These are phyloP conservation scores for Rhexocercosporidium sp. DNA, from an alignment of 2,329 filamentous ascomycete genomes.

Conservation along the genomic window DNA sequence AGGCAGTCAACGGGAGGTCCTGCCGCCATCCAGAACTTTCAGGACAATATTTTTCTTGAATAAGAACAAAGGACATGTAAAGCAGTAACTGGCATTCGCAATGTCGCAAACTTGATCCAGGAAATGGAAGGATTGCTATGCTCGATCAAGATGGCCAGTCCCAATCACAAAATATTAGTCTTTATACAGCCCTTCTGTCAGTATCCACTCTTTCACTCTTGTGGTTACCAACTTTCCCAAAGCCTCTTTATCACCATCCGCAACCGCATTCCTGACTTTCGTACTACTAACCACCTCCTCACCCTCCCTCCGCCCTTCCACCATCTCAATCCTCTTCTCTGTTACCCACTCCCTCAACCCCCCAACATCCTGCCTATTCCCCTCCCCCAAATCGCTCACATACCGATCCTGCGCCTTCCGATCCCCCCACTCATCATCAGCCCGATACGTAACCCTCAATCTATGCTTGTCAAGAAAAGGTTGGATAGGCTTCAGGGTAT, in stretches of 20 bases:
- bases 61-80: background rate
- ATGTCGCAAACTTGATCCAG: background rate
- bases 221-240: slow-evolving; percentile 60
- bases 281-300: slow-evolving; percentile 60
- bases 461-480: slow-evolving; percentile 68
- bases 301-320: slow-evolving; percentile 51
- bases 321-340: slow-evolving; percentile 59
- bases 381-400: slow-evolving; percentile 54
- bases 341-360: slow-evolving; percentile 62
- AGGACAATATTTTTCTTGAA: background rate
- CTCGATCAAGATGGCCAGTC: background rate
- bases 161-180: slow-evolving; percentile 35
- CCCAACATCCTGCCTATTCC: slow-evolving; percentile 56
- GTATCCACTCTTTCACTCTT: slow-evolving; percentile 63
- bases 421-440: slow-evolving; percentile 64
- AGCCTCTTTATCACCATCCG: slow-evolving; percentile 50
- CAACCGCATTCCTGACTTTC: slow-evolving; percentile 63
- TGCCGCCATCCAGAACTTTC: background rate
- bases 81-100: background rate
- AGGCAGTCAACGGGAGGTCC: background rate
- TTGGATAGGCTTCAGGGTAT: slow-evolving; percentile 59
- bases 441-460: slow-evolving; percentile 67
- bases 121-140: background rate
- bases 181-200: slow-evolving; percentile 59
- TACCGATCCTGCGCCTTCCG: slow-evolving; percentile 60